Base-by-base conservation (phyloP, 768 basidiomycete species). In the Naganishia randhawae region DNA sequence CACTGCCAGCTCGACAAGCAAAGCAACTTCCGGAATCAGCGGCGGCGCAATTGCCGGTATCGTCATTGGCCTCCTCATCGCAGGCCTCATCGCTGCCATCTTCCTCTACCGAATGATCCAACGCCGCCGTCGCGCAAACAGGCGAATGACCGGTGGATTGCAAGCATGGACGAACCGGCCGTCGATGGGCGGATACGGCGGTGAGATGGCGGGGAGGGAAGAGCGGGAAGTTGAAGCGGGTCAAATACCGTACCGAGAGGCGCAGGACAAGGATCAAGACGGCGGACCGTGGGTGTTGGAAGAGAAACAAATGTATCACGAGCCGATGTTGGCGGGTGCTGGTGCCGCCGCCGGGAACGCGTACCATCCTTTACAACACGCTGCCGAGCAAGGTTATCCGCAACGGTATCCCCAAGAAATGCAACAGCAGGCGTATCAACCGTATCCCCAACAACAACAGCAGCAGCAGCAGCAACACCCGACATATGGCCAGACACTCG, bases 111-210 rank as follows among this genome's bases (percentile, higher is more conserved):
- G 57, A 17, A n/a, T 39, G 57, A 41, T 61, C 37, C 57, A 61
- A 61, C 57, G 57, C 16, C 57, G 57, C 22, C 57, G 57, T 25
- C 57, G 57, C 16, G 57, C 57, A 25, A 61, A 61, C 17, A 17
- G 57, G 27, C 16, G 57, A 42, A 25, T 61, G 57, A 61, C 57
- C 4, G 57, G 57, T 22, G 17, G 17, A 17, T 19, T 61, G 11
- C 57, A 61, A 61, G 57, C 57, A 61, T 61, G 57, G 57, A 61
- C 57, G 1, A 39, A 61, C 29, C 57, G 57, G 6, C 41, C 57
- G 10, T 61, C 57, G 22, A 11, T 3, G 19, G 45, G n/a, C 7
- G 55, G 35, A 39, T n/a, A 17, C 33, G 39, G 57, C 17, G 57
- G n/a, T 7, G 57, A 25, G 25, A 9, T 55, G 31, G 54, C 54